These are phyloP conservation scores for Phytophthora lateralis DNA, from an alignment of 352 stramenopile genomes.

Conservation along the genomic window DNA sequence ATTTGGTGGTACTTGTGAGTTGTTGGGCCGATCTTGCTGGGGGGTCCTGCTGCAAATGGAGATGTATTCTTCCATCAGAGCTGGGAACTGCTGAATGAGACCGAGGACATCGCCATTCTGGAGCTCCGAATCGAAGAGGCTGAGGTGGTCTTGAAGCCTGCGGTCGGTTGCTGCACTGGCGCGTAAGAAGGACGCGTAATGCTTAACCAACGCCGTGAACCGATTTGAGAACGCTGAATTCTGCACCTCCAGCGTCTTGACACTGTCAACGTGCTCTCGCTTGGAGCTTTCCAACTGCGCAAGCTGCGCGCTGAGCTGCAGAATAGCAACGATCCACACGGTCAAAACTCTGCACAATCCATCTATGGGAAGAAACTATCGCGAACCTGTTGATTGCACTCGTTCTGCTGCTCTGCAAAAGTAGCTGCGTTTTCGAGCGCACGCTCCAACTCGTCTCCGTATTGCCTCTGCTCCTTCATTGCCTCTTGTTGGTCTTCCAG, in stretches of 20 bases:
- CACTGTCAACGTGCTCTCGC: constrained; percentile 13
- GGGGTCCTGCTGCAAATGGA: neutral
- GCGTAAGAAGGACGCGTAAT: constrained; percentile 21
- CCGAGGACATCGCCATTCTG: constrained; percentile 42
- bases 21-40: neutral
- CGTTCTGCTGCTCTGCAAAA: constrained; percentile 46
- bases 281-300: constrained; percentile 15
- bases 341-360: neutral
- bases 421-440: constrained; percentile 32
- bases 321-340: neutral
- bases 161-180: constrained; percentile 18
- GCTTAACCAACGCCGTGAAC: constrained; percentile 26
- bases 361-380: neutral
- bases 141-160: constrained; percentile 25
- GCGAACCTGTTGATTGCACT: constrained; percentile 40
- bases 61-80: constrained; percentile 55
- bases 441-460: constrained; percentile 23
- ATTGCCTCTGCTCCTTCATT: constrained; percentile 17
- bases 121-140: constrained; percentile 21
- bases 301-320: constrained; percentile 28
- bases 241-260: constrained; percentile 23
- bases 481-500: constrained; percentile 22
- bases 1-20: neutral
- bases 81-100: constrained; percentile 58
- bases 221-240: constrained; percentile 16